phyloP scores from a whole-genome alignment of 1,284 basidiomycete species.

The Athelia psychrophila region DNA sequence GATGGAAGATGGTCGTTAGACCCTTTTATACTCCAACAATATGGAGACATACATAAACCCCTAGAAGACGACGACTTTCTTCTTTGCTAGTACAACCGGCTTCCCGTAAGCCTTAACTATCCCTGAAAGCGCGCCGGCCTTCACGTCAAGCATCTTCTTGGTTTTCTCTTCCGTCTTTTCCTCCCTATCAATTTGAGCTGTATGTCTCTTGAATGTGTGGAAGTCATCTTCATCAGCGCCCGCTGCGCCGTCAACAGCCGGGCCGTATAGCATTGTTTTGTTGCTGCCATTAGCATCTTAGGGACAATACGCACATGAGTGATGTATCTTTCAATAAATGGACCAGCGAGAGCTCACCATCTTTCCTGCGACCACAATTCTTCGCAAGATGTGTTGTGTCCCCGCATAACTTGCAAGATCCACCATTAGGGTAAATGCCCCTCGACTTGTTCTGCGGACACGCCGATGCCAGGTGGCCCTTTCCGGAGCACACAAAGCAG shows the following conservation, averaged over 20 bases:
- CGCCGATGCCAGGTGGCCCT: slow-evolving; percentile 78
- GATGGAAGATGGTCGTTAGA: too few species aligned
- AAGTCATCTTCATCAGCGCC: slow-evolving; percentile 95
- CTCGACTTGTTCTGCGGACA: slow-evolving; percentile 81
- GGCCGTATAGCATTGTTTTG: background rate
- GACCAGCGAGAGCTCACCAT: slow-evolving; percentile 37
- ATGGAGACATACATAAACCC: background rate
- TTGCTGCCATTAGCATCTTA: slow-evolving; percentile 24
- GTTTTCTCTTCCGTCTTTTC: slow-evolving; percentile 47
- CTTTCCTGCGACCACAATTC: slow-evolving; percentile 70
- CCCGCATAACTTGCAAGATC: slow-evolving; percentile 85
- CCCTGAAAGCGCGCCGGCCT: slow-evolving; percentile 42
- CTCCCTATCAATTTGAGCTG: slow-evolving; percentile 56
- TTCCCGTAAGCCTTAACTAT: slow-evolving; percentile 41
- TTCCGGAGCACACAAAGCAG: slow-evolving; percentile 85
- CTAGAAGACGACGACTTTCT: slow-evolving; percentile 60
- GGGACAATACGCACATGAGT: slow-evolving; percentile 6
- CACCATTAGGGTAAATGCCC: slow-evolving; percentile 91
- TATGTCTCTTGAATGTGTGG: slow-evolving; percentile 71
- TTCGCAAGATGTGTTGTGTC: slow-evolving; percentile 84
- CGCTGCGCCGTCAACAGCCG: slow-evolving; percentile 41
- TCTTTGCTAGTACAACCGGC: slow-evolving; percentile 27
- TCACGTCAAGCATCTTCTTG: slow-evolving; percentile 41
- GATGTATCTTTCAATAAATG: background rate
- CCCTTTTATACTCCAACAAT: too few species aligned